Percentiles rank a stretch among this genome's conserved stretches.
phyloP scores from a whole-genome alignment of 2,329 filamentous ascomycete species.

The Thelonectria discophora region DNA sequence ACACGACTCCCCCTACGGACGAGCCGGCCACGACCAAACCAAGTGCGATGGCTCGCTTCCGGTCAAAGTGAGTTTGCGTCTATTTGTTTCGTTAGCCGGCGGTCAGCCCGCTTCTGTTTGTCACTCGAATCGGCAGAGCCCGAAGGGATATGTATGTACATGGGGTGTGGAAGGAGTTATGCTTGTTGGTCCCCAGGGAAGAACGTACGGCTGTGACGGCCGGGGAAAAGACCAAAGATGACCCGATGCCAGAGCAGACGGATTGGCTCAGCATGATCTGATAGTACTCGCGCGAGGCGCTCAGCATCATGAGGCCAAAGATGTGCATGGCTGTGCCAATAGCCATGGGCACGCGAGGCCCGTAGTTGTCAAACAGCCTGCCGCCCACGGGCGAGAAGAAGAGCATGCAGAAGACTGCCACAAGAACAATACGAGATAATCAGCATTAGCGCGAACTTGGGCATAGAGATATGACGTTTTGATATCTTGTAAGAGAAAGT shows the following conservation, averaged over 20 bases:
- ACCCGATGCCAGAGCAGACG: slow-evolving; percentile 29
- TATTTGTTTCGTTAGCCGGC: background rate
- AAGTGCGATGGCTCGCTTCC: slow-evolving; percentile 62
- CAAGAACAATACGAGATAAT: background rate
- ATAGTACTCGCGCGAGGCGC: slow-evolving; percentile 48
- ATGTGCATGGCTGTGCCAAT: slow-evolving; percentile 61
- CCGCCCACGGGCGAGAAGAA: slow-evolving; percentile 43
- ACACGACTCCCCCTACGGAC: slow-evolving; percentile 63
- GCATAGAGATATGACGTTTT: background rate
- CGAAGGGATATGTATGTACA: background rate
- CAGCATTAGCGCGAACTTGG: background rate
- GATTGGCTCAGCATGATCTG: slow-evolving; percentile 43
- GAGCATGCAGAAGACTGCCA: slow-evolving; percentile 44
- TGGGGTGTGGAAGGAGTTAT: no score
- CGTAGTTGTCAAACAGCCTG: slow-evolving; percentile 65
- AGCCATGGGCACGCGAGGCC: slow-evolving; percentile 61
- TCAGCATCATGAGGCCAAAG: slow-evolving; percentile 67
- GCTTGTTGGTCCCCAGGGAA: background rate
- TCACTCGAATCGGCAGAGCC: background rate
- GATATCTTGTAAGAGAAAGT: no score
- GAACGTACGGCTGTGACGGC: slow-evolving; percentile 27
- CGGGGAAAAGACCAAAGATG: slow-evolving; percentile 30
- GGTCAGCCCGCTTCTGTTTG: background rate
- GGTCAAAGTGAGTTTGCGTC: slow-evolving; percentile 37
- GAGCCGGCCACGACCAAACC: slow-evolving; percentile 67